Evolutionary conservation across 441 rosid genomes (phyloP).

Genomic region (Pelargonium citronellum): DNA sequence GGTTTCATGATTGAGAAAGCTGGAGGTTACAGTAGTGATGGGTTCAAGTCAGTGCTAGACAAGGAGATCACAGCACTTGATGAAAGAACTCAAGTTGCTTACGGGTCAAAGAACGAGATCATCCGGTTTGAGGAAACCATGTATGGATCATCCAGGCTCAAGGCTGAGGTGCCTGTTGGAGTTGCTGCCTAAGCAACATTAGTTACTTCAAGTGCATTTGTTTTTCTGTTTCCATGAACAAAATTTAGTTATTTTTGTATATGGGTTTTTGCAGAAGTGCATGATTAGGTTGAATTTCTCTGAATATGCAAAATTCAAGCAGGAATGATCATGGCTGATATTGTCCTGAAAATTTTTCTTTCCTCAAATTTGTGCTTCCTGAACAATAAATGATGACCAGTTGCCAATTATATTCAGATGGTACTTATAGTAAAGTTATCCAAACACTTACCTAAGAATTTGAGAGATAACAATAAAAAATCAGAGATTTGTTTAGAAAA

Average conservation of each 20-base stretch:
- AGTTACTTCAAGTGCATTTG: constrained; percentile 4
- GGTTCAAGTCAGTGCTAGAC: constrained; percentile 69
- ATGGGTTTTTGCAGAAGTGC: constrained; percentile 19
- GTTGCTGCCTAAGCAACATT: constrained; percentile 54
- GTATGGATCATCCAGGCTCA: constrained; percentile 79
- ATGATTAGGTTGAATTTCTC: background rate
- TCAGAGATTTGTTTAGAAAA: no score
- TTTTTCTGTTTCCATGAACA: constrained; percentile 7
- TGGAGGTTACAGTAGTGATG: constrained; percentile 91
- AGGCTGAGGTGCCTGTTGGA: constrained; percentile 61
- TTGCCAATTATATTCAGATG: no score
- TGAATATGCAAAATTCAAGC: background rate
- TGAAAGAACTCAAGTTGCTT: constrained; percentile 94
- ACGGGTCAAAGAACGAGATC: constrained; percentile 90
- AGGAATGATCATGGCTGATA: background rate
- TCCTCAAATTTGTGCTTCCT: background rate
- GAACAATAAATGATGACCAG: background rate
- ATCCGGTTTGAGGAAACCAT: constrained; percentile 80
- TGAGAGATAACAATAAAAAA: no score
- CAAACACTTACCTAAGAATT: no score
- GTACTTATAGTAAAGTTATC: no score
- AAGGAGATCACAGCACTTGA: constrained; percentile 63
- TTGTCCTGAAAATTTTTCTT: background rate
- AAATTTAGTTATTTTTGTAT: constrained; percentile 16
- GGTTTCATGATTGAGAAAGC: constrained; percentile 87